Evolutionary conservation across 192 early-diverging fungal species (phyloP), one percentile per base, ranked within the genome.

Genomic region (Linnemannia elongata): DNA sequence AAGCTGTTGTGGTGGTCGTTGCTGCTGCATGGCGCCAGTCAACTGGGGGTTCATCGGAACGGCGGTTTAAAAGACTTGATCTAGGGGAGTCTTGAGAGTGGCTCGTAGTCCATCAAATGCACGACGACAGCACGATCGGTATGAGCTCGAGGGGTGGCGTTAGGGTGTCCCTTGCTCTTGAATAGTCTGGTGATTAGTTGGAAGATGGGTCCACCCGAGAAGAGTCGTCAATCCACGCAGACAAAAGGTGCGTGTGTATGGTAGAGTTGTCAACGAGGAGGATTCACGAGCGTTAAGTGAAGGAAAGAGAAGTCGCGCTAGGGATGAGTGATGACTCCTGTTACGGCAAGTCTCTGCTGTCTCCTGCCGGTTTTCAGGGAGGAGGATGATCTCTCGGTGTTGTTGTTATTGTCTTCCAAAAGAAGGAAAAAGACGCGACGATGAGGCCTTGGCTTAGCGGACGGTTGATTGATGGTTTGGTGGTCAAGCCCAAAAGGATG

Each of bases 1-100:
- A 72, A 72, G 70, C 27, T 72, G 70, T 22, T 38, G 70, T 2
- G 70, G 70, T 22, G 36, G 70, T 42, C 38, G 70, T 72, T 72
- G 70, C 39, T 72, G 60, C 60, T 66, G 60, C 60, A 66, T 66
- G 60, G 60, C 60, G 60, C 60, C 60, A 35, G 60, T 66, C 30
- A 30, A 66, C 27, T 66, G 60, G 10, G 60, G 60, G 30, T 66
- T 66, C 60, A 66, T 66, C 30, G n/a, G 60, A 33, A 33, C 12
- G 60, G 27, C 27, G 30, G 2, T 66, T 15, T 66, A 30, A 60
- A 66, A 27, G 60, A 66, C 60, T 66, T 66, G 30, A 66, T 66
- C 60, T 66, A 30, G 10, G 13, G 33, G 60, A 66, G 60, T 66
- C 60, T 30, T 66, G 60, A 30, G 10, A 66, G 30, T 33, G 60